Conservation (phyloP, 2,329 filamentous ascomycete species). For the Nothophoma quercina region DNA sequence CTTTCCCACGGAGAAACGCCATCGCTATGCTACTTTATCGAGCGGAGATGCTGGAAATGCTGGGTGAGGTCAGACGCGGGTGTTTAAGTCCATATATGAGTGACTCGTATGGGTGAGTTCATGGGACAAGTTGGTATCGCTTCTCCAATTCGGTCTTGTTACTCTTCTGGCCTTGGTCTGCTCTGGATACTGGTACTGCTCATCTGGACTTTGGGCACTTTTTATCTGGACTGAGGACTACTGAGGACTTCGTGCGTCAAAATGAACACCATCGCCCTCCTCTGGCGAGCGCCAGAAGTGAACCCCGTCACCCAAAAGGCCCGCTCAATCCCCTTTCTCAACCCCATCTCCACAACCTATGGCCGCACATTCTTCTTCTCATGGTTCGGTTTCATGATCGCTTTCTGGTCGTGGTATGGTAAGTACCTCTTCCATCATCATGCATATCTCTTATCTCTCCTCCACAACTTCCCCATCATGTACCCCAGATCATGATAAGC, state of each 20-base stretch:
- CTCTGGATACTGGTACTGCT: neutral
- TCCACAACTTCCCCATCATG: neutral
- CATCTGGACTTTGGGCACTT: neutral
- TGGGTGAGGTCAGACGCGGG: conserved; percentile 10
- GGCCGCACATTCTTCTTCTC: conserved; percentile 88
- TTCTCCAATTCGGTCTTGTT: neutral
- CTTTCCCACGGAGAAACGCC: conserved; percentile 18
- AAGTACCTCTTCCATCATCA: neutral
- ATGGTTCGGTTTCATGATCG: conserved; percentile 83
- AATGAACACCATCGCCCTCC: conserved; percentile 29
- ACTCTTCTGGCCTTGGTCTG: neutral
- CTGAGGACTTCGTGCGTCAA: no score
- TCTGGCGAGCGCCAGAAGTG: conserved; percentile 66
- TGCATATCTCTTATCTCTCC: conserved; percentile 19
- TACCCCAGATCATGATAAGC: neutral
- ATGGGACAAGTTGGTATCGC: neutral
- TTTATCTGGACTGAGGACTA: neutral
- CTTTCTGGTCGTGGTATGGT: conserved; percentile 77
- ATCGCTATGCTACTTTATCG: conserved; percentile 4
- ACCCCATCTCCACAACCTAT: conserved; percentile 75
- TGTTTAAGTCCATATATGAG: conserved; percentile 2
- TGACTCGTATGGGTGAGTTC: neutral
- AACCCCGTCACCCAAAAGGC: conserved; percentile 86
- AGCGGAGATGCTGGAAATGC: conserved; percentile 18
- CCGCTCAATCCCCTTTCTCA: conserved; percentile 76